These are phyloP conservation scores for Nitzschia sp. DNA, from an alignment of 108 stramenopile genomes.

Conservation along the genomic window DNA sequence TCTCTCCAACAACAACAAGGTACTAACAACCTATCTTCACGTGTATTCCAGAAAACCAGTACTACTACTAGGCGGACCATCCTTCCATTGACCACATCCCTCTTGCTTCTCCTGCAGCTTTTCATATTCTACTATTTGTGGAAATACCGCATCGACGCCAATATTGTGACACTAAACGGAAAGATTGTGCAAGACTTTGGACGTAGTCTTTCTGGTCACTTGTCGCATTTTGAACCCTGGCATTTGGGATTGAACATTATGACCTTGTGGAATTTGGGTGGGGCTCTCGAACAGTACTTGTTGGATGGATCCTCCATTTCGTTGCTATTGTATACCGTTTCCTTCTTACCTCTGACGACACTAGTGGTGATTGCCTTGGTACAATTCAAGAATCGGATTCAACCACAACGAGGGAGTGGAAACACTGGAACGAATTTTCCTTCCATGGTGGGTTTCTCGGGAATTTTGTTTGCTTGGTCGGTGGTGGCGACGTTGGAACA, in stretches of 20 bases:
- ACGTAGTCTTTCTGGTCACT: constrained; percentile 58
- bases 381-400: background rate
- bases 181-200: constrained; percentile 51
- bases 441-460: constrained; percentile 77
- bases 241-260: constrained; percentile 83
- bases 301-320: constrained; percentile 40
- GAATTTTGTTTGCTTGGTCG: constrained; percentile 82
- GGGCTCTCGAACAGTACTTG: constrained; percentile 44
- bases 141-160: constrained; percentile 54
- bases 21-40: too few species aligned
- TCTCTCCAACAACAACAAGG: too few species aligned
- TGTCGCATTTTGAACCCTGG: constrained; percentile 80
- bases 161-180: constrained; percentile 39
- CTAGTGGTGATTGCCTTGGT: constrained; percentile 54
- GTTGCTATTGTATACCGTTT: constrained; percentile 63
- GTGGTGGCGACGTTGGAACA: constrained; percentile 61
- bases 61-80: background rate
- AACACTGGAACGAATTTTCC: constrained; percentile 15
- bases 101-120: constrained; percentile 53
- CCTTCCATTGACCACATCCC: constrained; percentile 24
- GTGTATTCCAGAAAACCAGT: background rate
- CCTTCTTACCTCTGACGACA: constrained; percentile 57
- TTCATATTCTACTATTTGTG: constrained; percentile 66
- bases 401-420: background rate
- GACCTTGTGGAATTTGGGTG: constrained; percentile 58